Conservation (phyloP, 495 filamentous ascomycete genomes). For the Aspergillus egyptiacus region DNA sequence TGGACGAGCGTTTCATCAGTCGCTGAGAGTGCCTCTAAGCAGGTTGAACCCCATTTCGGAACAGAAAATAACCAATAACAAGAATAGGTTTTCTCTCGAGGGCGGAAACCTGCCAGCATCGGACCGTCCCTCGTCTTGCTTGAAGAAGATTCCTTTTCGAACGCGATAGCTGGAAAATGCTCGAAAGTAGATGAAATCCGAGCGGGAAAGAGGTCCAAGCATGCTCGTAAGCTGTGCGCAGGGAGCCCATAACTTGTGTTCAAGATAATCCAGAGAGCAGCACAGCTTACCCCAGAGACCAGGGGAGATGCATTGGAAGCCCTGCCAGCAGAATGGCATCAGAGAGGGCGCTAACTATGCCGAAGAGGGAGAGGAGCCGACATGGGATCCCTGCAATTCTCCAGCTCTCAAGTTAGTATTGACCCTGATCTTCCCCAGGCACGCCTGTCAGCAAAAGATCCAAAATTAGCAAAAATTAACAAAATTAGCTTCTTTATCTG, state of each 20-base stretch:
- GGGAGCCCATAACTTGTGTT: neutral
- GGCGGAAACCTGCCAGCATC: neutral
- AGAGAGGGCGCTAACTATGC: conserved; percentile 11
- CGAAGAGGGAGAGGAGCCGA: neutral
- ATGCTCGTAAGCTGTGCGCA: too few species aligned
- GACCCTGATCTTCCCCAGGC: conserved; percentile 12
- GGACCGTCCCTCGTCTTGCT: too few species aligned
- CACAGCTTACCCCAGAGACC: neutral
- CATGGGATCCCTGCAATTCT: neutral
- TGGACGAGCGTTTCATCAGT: conserved; percentile 14
- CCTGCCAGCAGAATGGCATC: neutral
- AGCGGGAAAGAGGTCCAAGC: too few species aligned
- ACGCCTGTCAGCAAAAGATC: conserved; percentile 10
- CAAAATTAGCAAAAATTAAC: conserved; percentile 24
- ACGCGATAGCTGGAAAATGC: neutral
- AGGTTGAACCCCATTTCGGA: neutral
- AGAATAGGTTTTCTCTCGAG: neutral
- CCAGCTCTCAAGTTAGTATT: conserved; percentile 4
- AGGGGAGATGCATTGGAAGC: neutral
- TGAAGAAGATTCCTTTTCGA: too few species aligned
- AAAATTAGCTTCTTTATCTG: conserved; percentile 22
- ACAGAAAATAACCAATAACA: conserved; percentile 8
- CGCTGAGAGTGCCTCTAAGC: conserved; percentile 2
- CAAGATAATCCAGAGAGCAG: neutral
- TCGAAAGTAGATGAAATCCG: neutral